These are phyloP conservation scores for Russula foetens DNA, from an alignment of 768 basidiomycete genomes.

Conservation along the genomic window DNA sequence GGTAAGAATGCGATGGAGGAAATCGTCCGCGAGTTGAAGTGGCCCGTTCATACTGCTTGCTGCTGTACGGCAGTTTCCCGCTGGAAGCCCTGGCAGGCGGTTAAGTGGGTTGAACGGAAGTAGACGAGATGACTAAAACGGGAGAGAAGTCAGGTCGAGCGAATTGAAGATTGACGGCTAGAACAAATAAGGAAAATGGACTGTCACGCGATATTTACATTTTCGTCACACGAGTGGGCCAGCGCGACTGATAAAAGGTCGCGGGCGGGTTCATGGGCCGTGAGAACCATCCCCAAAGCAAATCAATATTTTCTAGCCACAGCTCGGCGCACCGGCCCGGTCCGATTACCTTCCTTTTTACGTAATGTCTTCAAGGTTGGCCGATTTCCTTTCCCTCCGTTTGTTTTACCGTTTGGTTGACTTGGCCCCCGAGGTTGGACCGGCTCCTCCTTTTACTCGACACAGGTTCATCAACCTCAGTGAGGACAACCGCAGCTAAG, in stretches of 20 bases:
- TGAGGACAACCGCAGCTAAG: constrained; percentile 92
- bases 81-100: background rate
- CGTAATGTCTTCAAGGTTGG: constrained; percentile 72
- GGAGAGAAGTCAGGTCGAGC: constrained; percentile 1
- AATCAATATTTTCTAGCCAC: constrained; percentile 34
- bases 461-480: constrained; percentile 83
- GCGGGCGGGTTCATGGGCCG: constrained; percentile 23
- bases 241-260: constrained; percentile 22
- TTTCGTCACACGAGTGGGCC: constrained; percentile 18
- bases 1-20: background rate
- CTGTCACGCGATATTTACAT: constrained; percentile 20
- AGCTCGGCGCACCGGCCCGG: constrained; percentile 42
- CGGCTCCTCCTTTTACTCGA: constrained; percentile 93
- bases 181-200: constrained; percentile 17
- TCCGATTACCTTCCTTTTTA: constrained; percentile 41
- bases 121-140: constrained; percentile 9
- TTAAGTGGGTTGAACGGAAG: background rate
- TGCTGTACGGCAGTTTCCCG: background rate
- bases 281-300: constrained; percentile 35
- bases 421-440: constrained; percentile 65
- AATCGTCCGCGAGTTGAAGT: constrained; percentile 10
- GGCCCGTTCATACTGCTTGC: background rate
- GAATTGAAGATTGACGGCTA: constrained; percentile 18
- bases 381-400: background rate
- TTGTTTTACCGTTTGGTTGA: constrained; percentile 1